Base-by-base conservation (phyloP, 441 rosid genomes). In the Iberis amara region DNA sequence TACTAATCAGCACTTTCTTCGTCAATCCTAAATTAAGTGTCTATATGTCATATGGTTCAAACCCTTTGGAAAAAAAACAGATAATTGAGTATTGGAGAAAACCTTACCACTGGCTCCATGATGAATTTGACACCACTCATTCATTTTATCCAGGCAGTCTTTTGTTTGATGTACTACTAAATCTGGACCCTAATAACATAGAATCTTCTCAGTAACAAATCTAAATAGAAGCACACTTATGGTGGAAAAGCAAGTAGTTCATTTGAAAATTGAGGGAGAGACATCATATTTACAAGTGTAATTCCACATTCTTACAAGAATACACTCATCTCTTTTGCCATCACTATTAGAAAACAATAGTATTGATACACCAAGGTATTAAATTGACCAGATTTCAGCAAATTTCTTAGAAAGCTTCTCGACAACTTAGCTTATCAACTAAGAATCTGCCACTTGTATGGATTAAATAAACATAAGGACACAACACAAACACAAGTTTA, bases 121-220 rank as follows among this genome's bases (percentile, higher is more conserved):
- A 76, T 88, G 96, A 58, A 48, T 68, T 74, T 78, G 87, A 70
- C 95, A 88, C 98, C 98, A 85, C 32, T 88, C 95, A 45, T 81
- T 82, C 94, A 87, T 88, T 57, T 69, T 56, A 64, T 85, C 86
- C 62, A 91, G 28, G 51, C 94, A 85, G 45, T 83, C 89, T 63
- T 74, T 74, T 14, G 75, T 70, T 72, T 91, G 98, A 73, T 85
- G 82, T 62, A 91, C 71, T 59, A 88, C 95, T 68, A 88, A 59
- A 73, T 85, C 86, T 59, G 98, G 96, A 61, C 98, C 95, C 95
- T 91, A 52, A 48, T 45, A 75, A n/a, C 45, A 52, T 24, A 56
- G 11, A 52, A 32, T 6, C 8, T 26, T 5, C 8, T 55, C 35
- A 53, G 13, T 8, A 28, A 36, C n/a, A 57, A 59, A 32, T 32